Percentiles rank a stretch among this genome's conserved stretches.
Conservation (phyloP, 257 asterid species). For the Coffea eugenioides region DNA sequence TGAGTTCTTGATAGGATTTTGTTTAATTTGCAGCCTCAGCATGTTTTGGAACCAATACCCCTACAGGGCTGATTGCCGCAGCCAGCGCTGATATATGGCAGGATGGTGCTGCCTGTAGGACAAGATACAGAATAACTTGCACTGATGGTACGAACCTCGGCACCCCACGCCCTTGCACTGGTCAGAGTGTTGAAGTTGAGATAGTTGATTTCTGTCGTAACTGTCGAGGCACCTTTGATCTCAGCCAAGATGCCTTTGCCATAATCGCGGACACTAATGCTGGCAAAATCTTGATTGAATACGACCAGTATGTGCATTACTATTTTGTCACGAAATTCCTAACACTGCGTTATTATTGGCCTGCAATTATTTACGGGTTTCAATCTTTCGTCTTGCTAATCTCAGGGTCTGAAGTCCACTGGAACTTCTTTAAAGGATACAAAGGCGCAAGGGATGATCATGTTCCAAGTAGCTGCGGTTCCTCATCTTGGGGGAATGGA, state of each 20-base stretch:
- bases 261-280: conserved; percentile 38
- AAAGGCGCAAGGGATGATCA: not conserved
- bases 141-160: conserved; percentile 33
- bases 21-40: conserved; percentile 39
- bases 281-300: conserved; percentile 39
- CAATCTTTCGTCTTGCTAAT: not conserved
- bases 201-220: conserved; percentile 50
- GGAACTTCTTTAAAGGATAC: no score
- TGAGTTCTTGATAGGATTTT: not conserved
- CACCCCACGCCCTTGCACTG: conserved; percentile 37
- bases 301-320: conserved; percentile 21
- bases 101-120: conserved; percentile 42
- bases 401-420: not conserved
- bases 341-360: no score
- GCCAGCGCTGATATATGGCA: conserved; percentile 28
- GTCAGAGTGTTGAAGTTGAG: conserved; percentile 30
- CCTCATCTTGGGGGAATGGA: no score
- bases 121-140: conserved; percentile 33
- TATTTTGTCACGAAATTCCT: no score
- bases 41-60: conserved; percentile 37
- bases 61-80: conserved; percentile 44
- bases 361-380: no score
- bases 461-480: not conserved
- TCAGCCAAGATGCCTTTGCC: conserved; percentile 49
- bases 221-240: conserved; percentile 44